Evolutionary conservation across 108 stramenopile genomes (phyloP).

Genomic region (Schizochytrium sp.): DNA sequence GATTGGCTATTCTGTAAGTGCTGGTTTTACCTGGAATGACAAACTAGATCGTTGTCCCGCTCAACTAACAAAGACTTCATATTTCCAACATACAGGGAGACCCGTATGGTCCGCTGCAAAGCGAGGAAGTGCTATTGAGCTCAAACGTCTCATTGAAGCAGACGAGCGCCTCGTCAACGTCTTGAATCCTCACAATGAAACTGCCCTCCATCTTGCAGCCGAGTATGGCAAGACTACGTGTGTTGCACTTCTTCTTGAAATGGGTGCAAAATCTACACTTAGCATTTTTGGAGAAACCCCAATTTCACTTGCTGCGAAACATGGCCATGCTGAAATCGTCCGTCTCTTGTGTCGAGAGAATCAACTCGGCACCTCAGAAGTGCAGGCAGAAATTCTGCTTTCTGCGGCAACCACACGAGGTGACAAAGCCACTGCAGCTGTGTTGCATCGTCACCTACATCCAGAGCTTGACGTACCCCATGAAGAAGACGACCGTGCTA

Average conservation of each 20-base stretch:
- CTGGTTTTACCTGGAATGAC: neutral
- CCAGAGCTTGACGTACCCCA: neutral
- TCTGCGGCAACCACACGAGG: neutral
- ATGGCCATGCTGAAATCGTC: slow-evolving; percentile 13
- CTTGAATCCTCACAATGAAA: slow-evolving; percentile 20
- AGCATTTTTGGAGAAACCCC: slow-evolving; percentile 13
- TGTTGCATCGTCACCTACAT: slow-evolving; percentile 24
- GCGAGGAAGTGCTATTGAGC: neutral
- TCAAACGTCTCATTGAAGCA: slow-evolving; percentile 11
- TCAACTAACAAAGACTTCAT: neutral
- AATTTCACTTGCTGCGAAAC: neutral
- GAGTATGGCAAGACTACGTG: neutral
- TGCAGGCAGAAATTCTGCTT: neutral
- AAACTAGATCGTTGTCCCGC: neutral
- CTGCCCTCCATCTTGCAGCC: slow-evolving; percentile 3
- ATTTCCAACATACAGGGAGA: neutral
- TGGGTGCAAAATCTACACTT: neutral
- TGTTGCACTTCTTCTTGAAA: slow-evolving; percentile 1
- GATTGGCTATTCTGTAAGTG: neutral
- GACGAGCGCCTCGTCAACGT: neutral
- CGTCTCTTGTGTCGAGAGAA: neutral
- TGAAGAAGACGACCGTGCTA: neutral
- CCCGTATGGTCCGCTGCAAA: neutral
- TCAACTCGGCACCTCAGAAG: neutral
- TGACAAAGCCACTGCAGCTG: neutral